Evolutionary conservation across 2,329 filamentous ascomycete genomes (phyloP).

Genomic region (Colletotrichum lupini): DNA sequence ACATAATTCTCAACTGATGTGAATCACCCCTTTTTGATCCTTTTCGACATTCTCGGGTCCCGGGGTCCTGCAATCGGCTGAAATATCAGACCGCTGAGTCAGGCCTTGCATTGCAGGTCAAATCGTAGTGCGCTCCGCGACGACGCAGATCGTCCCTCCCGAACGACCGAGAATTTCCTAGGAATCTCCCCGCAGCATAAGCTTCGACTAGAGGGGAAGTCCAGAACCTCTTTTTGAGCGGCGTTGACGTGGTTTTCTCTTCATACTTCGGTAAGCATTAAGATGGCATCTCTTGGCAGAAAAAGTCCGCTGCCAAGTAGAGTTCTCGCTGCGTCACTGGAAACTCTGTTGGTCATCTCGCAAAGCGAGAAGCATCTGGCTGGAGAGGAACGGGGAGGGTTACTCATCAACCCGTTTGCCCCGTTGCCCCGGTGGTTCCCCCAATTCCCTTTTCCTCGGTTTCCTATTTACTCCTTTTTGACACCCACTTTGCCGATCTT

Average conservation of each 20-base stretch:
- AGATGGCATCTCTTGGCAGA: slow-evolving; percentile 7
- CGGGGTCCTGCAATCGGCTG: slow-evolving; percentile 8
- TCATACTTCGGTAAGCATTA: neutral
- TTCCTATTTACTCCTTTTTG: slow-evolving; percentile 48
- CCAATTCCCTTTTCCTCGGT: neutral
- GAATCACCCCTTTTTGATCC: neutral
- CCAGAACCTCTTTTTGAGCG: neutral
- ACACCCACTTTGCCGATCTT: slow-evolving; percentile 60
- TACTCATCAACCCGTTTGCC: neutral
- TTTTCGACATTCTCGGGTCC: neutral
- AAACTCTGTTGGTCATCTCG: neutral
- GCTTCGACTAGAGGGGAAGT: slow-evolving; percentile 2
- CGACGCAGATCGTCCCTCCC: neutral
- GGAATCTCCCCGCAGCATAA: slow-evolving; percentile 3
- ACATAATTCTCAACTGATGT: neutral
- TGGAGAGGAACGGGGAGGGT: neutral
- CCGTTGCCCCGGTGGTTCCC: neutral
- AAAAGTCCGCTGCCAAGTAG: neutral
- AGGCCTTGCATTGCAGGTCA: neutral
- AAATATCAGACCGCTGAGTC: slow-evolving; percentile 17
- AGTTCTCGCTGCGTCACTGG: neutral
- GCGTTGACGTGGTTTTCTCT: neutral
- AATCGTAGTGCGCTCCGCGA: neutral
- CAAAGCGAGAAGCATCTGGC: neutral
- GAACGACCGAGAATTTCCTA: slow-evolving; percentile 4